These are phyloP conservation scores for Brettanomyces naardenensis DNA, from an alignment of 805 yeast species.

Conservation along the genomic window DNA sequence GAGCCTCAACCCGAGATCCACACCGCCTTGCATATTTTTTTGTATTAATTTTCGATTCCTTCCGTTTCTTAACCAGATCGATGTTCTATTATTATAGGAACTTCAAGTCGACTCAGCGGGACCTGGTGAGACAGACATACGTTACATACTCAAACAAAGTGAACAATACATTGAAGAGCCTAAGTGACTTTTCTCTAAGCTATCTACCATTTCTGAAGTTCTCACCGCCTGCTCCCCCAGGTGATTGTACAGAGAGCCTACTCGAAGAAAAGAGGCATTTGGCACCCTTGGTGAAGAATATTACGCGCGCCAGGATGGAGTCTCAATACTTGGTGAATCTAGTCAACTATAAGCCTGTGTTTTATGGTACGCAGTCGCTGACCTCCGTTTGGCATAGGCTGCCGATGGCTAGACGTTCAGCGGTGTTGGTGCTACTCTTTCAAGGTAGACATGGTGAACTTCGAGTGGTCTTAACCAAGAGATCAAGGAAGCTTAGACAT, in stretches of 20 bases:
- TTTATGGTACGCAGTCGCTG: constrained; percentile 23
- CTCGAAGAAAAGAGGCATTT: neutral
- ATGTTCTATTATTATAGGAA: constrained; percentile 1
- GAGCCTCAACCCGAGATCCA: too few relatives aligned
- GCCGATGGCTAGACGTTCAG: constrained; percentile 65
- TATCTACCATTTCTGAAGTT: constrained; percentile 13
- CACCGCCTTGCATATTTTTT: too few relatives aligned
- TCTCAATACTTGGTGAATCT: constrained; percentile 29
- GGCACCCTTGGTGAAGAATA: constrained; percentile 7
- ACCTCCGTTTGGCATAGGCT: constrained; percentile 52
- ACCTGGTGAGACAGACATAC: constrained; percentile 1
- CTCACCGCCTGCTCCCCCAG: constrained; percentile 19
- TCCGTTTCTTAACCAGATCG: too few relatives aligned
- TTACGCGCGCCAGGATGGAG: constrained; percentile 20
- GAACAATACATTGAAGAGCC: neutral
- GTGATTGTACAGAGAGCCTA: neutral
- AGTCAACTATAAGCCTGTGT: constrained; percentile 24
- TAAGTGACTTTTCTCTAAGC: neutral
- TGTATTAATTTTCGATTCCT: too few relatives aligned
- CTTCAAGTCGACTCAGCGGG: constrained; percentile 1
- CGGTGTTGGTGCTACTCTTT: constrained; percentile 71
- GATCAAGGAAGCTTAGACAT: constrained; percentile 59
- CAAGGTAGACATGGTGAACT: constrained; percentile 67
- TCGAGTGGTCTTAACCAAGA: constrained; percentile 68
- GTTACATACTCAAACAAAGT: constrained; percentile 1